Evolutionary conservation across 495 filamentous ascomycete genomes (phyloP).

Genomic region (Lasiosphaeria ovina): DNA sequence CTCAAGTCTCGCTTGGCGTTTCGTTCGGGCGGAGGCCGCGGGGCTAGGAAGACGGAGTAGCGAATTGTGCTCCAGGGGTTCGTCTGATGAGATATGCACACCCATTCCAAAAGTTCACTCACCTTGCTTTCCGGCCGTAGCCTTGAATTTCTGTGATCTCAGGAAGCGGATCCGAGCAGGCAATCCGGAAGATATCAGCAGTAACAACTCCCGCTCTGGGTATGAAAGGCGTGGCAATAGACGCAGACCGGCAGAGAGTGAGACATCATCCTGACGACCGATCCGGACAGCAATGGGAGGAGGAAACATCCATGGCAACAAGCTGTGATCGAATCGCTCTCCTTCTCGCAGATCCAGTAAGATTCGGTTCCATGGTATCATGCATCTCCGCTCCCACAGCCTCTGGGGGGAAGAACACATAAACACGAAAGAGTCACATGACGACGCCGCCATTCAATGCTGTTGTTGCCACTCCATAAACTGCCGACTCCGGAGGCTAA

Average conservation of each 20-base stretch:
- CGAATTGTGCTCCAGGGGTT: constrained; percentile 33
- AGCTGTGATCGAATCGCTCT: constrained; percentile 15
- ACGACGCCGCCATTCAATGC: constrained; percentile 23
- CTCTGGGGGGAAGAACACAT: constrained; percentile 27
- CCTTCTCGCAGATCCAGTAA: constrained; percentile 20
- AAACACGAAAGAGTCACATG: constrained; percentile 31
- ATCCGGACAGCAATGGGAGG: constrained; percentile 35
- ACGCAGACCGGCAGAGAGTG: constrained; percentile 9
- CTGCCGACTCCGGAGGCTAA: constrained; percentile 8
- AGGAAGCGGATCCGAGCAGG: constrained; percentile 13
- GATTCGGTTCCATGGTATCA: constrained; percentile 27
- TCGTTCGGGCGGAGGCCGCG: constrained; percentile 10
- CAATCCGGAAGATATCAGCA: constrained; percentile 13
- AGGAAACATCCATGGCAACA: constrained; percentile 18
- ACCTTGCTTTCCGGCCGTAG: constrained; percentile 49
- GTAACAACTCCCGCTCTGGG: constrained; percentile 12
- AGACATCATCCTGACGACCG: constrained; percentile 17
- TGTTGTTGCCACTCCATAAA: constrained; percentile 10
- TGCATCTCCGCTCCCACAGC: constrained; percentile 20
- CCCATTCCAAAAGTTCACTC: constrained; percentile 39
- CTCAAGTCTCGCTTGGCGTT: constrained; percentile 11
- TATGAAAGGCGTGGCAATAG: constrained; percentile 4
- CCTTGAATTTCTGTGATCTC: constrained; percentile 31
- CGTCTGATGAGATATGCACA: constrained; percentile 43
- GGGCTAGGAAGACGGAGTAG: constrained; percentile 23